Evolutionary conservation across 192 early-diverging fungal species (phyloP).

Genomic region (Physocladia obscura): DNA sequence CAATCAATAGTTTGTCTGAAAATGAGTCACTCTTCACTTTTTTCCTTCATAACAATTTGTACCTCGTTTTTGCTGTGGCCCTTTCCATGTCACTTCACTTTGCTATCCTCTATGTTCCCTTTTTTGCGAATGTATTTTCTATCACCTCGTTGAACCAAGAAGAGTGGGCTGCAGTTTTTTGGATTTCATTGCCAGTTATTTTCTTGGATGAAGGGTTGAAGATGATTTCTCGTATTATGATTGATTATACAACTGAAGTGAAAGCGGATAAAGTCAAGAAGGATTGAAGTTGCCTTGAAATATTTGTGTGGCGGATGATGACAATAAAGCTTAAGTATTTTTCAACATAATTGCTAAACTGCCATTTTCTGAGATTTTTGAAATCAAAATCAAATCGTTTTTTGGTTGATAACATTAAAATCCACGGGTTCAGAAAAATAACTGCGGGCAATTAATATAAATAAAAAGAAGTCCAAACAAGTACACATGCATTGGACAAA

Average conservation of each 20-base stretch:
- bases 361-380: not conserved
- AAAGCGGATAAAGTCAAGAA: not conserved
- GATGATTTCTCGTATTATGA: slow-evolving; percentile 42
- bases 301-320: not conserved
- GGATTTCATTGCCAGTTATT: slow-evolving; percentile 89
- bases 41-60: slow-evolving; percentile 89
- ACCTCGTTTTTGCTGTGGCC: slow-evolving; percentile 77
- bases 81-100: slow-evolving; percentile 94
- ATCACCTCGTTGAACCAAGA: slow-evolving; percentile 81
- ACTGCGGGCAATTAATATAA: not conserved
- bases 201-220: slow-evolving; percentile 92
- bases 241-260: not conserved
- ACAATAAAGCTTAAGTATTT: not conserved
- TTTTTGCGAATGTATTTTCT: slow-evolving; percentile 86
- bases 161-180: slow-evolving; percentile 91
- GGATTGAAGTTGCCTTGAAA: not conserved
- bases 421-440: not conserved
- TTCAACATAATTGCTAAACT: not conserved
- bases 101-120: slow-evolving; percentile 95
- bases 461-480: too few species aligned
- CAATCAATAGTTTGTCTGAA: slow-evolving; percentile 90
- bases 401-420: too few species aligned
- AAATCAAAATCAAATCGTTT: too few species aligned
- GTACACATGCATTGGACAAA: too few species aligned
- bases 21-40: slow-evolving; percentile 90